phyloP scores from a whole-genome alignment of 768 basidiomycete genomes.

The Mrakia frigida region DNA sequence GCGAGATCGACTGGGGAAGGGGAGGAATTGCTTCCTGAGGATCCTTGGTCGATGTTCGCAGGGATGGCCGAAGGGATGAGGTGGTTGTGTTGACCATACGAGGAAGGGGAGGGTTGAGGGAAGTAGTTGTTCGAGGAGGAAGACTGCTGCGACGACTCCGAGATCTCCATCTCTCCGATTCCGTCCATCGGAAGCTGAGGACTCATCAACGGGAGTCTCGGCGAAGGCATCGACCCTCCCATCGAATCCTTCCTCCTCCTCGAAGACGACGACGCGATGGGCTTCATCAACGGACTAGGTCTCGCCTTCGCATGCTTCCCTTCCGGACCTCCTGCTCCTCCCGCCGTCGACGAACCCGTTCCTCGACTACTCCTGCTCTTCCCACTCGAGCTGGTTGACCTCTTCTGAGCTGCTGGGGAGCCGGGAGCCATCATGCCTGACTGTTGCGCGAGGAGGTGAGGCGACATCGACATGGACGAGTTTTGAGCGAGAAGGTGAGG shows the following conservation, averaged over 20 bases:
- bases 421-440: slow-evolving; percentile 36
- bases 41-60: slow-evolving; percentile 25
- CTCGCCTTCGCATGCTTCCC: slow-evolving; percentile 7
- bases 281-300: slow-evolving; percentile 1
- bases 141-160: slow-evolving; percentile 28
- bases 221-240: background rate
- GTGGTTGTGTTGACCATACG: slow-evolving; percentile 48
- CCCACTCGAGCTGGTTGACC: slow-evolving; percentile 1
- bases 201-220: background rate
- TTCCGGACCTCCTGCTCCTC: background rate
- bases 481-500: slow-evolving; percentile 30
- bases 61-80: slow-evolving; percentile 44
- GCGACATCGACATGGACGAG: slow-evolving; percentile 27
- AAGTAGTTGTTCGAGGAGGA: slow-evolving; percentile 34
- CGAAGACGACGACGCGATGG: background rate
- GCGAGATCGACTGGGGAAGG: slow-evolving; percentile 76
- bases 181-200: slow-evolving; percentile 14
- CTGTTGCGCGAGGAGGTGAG: slow-evolving; percentile 26
- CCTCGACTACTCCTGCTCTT: background rate
- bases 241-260: slow-evolving; percentile 15
- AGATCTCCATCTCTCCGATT: slow-evolving; percentile 36
- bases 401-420: slow-evolving; percentile 33
- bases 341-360: background rate
- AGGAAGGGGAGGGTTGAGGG: slow-evolving; percentile 32
- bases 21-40: slow-evolving; percentile 41